Evolutionary conservation across 495 filamentous ascomycete genomes (phyloP), one percentile per base, ranked within the genome.

Genomic region (Hypoxylon fragiforme): DNA sequence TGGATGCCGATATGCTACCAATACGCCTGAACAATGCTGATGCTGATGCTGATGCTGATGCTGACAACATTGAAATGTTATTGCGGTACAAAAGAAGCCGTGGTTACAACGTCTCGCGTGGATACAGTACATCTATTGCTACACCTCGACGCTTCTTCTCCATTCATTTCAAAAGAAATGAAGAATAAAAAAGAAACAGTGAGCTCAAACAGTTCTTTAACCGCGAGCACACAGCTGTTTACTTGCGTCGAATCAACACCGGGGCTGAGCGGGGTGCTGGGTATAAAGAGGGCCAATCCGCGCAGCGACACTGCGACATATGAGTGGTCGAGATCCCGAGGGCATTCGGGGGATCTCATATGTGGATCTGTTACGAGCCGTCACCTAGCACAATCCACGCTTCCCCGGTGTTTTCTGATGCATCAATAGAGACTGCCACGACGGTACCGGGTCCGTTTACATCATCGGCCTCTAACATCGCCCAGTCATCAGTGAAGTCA

Each of bases 311-410:
- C 55, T 53, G 41, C 50, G 48, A 45, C n/a, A 3, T 50, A n/a
- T n/a, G n/a, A n/a, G 32, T 57, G 31, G 51, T 64, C 69, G 65
- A 66, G 62, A 63, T 59, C 60, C 34, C 64, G 50, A 40, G 48
- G 70, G 67, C 68, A 30, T 59, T 64, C 69, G 52, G 64, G 67
- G 63, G 57, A 40, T 57, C 65, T 63, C 65, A 48, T 64, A 24
- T 54, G 71, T 68, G 70, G 71, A 77, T 67, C 70, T 77, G 74
- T 65, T 77, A 68, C 73, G 64, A 76, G 73, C 70, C 75, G 68
- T 72, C 71, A 41, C 68, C 69, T 62, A 77, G 65, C 60, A 74
- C 60, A 3, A 76, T 58, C 71, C 70, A 74, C 53, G 62, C 52
- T 36, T 57, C 60, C 19, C 48, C 64, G 7, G 40, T n/a, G 38